phyloP scores from a whole-genome alignment of 495 filamentous ascomycete species.

The Hyaloscypha finlandica region DNA sequence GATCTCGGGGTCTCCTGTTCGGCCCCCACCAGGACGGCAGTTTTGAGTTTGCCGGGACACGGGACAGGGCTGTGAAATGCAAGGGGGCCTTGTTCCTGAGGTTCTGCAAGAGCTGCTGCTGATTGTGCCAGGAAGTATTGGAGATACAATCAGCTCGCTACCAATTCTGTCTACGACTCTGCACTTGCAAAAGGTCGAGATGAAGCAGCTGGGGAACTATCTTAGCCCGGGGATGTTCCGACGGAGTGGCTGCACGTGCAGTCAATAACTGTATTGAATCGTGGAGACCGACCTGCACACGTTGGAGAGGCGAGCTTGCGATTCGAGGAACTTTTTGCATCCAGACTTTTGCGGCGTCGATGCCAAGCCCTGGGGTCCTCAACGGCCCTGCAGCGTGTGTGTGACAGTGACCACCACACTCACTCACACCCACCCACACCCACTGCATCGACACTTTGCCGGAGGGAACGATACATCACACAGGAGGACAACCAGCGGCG shows the following conservation, averaged over 20 bases:
- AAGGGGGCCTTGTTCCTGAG: not conserved
- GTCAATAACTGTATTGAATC: too few relatives aligned
- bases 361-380: not conserved
- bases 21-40: too few relatives aligned
- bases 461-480: not conserved
- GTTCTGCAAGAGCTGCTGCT: not conserved
- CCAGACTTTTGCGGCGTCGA: not conserved
- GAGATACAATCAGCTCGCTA: not conserved
- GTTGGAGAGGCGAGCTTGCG: not conserved
- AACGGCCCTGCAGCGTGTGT: not conserved
- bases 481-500: too few relatives aligned
- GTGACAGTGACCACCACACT: too few relatives aligned
- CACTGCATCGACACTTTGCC: not conserved
- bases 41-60: not conserved
- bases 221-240: not conserved
- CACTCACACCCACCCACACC: not conserved
- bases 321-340: slow-evolving; percentile 3
- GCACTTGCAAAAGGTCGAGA: not conserved
- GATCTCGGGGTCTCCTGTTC: not conserved
- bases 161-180: not conserved
- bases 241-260: too few relatives aligned
- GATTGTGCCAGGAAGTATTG: not conserved
- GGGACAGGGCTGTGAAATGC: not conserved
- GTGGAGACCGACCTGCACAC: not conserved
- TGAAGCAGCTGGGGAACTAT: not conserved